phyloP scores from a whole-genome alignment of 2,329 filamentous ascomycete genomes.

The Pseudogymnoascus sp. region DNA sequence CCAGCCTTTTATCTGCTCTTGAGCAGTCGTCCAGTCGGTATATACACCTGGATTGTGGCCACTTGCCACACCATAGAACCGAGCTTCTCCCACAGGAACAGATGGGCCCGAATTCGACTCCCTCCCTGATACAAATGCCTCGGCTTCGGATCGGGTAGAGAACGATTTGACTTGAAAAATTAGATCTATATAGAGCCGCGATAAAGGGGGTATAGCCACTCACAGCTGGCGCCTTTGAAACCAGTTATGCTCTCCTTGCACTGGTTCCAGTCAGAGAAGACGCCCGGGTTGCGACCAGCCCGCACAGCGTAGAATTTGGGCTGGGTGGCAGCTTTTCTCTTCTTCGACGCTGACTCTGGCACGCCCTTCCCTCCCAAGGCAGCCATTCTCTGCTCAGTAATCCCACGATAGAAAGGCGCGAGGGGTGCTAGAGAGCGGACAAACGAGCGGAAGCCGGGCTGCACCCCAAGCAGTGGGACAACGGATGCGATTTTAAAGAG shows the following conservation, averaged over 20 bases:
- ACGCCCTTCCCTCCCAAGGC: neutral
- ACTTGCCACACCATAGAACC: slow-evolving; percentile 53
- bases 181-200: neutral
- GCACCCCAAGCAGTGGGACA: neutral
- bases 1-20: slow-evolving; percentile 64
- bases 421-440: neutral
- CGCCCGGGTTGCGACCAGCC: slow-evolving; percentile 46
- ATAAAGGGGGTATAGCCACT: slow-evolving; percentile 30
- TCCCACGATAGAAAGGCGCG: neutral
- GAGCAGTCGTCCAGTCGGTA: slow-evolving; percentile 57
- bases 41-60: slow-evolving; percentile 52
- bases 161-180: slow-evolving; percentile 64
- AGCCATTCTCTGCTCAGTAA: neutral
- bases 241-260: slow-evolving; percentile 53
- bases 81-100: slow-evolving; percentile 28
- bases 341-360: slow-evolving; percentile 18
- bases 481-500: neutral
- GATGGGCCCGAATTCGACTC: slow-evolving; percentile 32
- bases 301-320: slow-evolving; percentile 56
- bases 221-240: slow-evolving; percentile 58
- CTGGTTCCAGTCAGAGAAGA: slow-evolving; percentile 54
- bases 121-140: slow-evolving; percentile 62
- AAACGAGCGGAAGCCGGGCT: neutral
- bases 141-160: slow-evolving; percentile 61
- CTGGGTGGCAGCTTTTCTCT: slow-evolving; percentile 19